phyloP scores from a whole-genome alignment of 345 rosid genomes.

The Capsella bursapastoris region DNA sequence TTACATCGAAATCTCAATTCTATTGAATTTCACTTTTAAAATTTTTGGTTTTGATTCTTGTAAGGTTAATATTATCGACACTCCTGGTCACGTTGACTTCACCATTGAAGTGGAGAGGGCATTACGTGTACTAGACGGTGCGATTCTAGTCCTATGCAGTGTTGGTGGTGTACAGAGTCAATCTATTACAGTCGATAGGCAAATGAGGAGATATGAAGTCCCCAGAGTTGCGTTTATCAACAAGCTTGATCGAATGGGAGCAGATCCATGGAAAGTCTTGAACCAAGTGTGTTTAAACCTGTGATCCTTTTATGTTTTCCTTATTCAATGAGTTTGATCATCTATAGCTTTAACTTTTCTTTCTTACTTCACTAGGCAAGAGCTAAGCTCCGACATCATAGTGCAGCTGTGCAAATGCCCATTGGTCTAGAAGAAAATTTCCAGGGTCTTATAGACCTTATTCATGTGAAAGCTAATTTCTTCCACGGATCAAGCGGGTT shows the following conservation, averaged over 20 bases:
- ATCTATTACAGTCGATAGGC: slow-evolving; percentile 97
- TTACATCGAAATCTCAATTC: background rate
- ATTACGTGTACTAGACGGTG: slow-evolving; percentile 93
- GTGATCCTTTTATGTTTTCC: background rate
- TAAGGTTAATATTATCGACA: slow-evolving; percentile 94
- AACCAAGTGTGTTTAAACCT: slow-evolving; percentile 64
- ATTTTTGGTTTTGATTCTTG: background rate
- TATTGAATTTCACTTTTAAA: background rate
- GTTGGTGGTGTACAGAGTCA: slow-evolving; percentile 99
- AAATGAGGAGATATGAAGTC: slow-evolving; percentile 97
- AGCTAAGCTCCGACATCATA: slow-evolving; percentile 90
- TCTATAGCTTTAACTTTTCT: background rate
- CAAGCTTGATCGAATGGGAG: slow-evolving; percentile 99
- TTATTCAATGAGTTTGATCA: slow-evolving; percentile 1
- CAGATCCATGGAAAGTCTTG: slow-evolving; percentile 99
- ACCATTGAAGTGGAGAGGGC: slow-evolving; percentile 99
- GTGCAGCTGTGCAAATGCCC: slow-evolving; percentile 97
- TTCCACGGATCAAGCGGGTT: slow-evolving; percentile 94
- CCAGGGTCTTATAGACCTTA: slow-evolving; percentile 89
- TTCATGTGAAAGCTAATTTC: slow-evolving; percentile 66
- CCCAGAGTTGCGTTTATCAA: slow-evolving; percentile 94
- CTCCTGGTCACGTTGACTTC: slow-evolving; percentile 99
- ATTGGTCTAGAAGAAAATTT: slow-evolving; percentile 93
- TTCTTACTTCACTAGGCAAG: slow-evolving; percentile 63
- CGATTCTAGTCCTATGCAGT: slow-evolving; percentile 90